A percentile compares a stretch with the other conserved stretches of the same genome.
Conservation (phyloP, 805 yeast genomes). For the Candida morakotiae region DNA sequence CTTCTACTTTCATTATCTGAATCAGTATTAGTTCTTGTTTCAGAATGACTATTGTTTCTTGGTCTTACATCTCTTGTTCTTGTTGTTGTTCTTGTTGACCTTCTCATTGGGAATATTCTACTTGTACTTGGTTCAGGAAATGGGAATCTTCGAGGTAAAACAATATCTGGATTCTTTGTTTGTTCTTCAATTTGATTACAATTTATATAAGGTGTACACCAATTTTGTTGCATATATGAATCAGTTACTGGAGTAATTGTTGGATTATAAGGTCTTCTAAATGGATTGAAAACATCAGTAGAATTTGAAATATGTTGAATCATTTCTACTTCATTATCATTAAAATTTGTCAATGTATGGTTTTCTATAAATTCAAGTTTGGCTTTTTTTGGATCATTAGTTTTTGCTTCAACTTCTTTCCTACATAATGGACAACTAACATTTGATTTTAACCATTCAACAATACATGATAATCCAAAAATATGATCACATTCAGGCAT, state of each 20-base stretch:
- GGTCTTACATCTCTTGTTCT: slow-evolving; percentile 5
- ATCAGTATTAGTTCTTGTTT: not conserved
- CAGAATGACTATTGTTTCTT: slow-evolving; percentile 1
- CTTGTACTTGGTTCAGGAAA: slow-evolving; percentile 15
- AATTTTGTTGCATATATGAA: slow-evolving; percentile 29
- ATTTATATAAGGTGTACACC: slow-evolving; percentile 23
- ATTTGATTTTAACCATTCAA: slow-evolving; percentile 37
- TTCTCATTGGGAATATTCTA: slow-evolving; percentile 7
- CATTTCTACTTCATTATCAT: slow-evolving; percentile 15
- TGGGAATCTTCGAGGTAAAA: slow-evolving; percentile 28
- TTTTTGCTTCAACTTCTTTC: slow-evolving; percentile 27
- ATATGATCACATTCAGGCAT: slow-evolving; percentile 41
- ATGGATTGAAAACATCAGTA: slow-evolving; percentile 37
- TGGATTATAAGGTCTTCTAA: slow-evolving; percentile 31
- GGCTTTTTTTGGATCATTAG: slow-evolving; percentile 14
- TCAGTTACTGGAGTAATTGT: slow-evolving; percentile 37
- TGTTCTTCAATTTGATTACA: slow-evolving; percentile 7
- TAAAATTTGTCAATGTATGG: slow-evolving; percentile 13
- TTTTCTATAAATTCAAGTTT: slow-evolving; percentile 13
- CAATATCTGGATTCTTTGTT: slow-evolving; percentile 21
- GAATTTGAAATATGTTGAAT: slow-evolving; percentile 23
- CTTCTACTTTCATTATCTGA: not conserved
- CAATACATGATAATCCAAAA: slow-evolving; percentile 37
- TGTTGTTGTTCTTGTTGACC: slow-evolving; percentile 4
- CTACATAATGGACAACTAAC: slow-evolving; percentile 42